phyloP scores from a whole-genome alignment of 345 rosid genomes.

The Carallia brachiata region DNA sequence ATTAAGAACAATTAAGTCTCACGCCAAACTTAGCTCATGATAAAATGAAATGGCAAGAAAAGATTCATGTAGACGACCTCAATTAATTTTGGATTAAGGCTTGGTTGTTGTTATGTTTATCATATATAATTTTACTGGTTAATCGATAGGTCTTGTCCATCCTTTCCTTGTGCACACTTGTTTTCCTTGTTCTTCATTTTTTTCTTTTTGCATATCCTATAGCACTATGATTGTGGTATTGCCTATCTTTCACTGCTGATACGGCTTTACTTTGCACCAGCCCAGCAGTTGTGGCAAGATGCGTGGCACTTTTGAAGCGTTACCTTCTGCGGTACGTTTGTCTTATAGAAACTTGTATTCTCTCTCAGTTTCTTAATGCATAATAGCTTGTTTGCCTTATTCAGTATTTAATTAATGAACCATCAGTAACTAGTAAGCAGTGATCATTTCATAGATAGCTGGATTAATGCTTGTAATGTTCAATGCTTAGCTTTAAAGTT shows the following conservation, averaged over 20 bases:
- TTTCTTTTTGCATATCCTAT: constrained; percentile 2
- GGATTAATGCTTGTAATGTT: no score
- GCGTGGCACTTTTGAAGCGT: constrained; percentile 89
- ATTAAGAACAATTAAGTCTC: no score
- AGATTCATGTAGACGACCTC: no score
- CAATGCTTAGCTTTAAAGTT: no score
- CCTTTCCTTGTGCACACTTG: background rate
- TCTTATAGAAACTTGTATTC: constrained; percentile 21
- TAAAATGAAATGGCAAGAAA: no score
- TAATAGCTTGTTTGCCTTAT: no score
- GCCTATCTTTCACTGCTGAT: constrained; percentile 27
- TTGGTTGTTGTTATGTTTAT: no score
- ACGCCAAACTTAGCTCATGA: no score
- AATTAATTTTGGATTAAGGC: no score
- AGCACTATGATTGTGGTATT: background rate
- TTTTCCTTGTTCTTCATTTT: background rate
- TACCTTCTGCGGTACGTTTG: constrained; percentile 69
- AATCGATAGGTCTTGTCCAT: background rate
- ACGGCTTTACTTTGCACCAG: constrained; percentile 46
- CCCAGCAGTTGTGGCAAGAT: constrained; percentile 94
- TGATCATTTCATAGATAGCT: no score
- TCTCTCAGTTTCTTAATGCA: constrained; percentile 9
- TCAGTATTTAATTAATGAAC: no score
- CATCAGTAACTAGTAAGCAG: no score
- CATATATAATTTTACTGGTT: background rate